phyloP scores from a whole-genome alignment of 176 grass and related monocot species.

The Bonia amplexicaulis region DNA sequence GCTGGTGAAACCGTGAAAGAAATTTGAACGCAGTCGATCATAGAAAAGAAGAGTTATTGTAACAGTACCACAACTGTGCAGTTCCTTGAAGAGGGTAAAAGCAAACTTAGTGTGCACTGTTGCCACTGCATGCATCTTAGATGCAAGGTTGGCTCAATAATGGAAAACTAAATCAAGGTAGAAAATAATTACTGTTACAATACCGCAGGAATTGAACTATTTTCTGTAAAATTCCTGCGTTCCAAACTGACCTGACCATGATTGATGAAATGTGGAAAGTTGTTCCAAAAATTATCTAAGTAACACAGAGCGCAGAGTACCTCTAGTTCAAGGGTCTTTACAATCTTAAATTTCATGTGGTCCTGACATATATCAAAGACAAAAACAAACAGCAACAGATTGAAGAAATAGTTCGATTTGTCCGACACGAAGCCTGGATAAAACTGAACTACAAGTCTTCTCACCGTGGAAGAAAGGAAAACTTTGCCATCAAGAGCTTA shows the following conservation, averaged over 20 bases:
- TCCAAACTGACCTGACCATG: not conserved
- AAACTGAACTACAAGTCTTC: not conserved
- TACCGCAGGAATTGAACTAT: not conserved
- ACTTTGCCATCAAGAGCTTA: not conserved
- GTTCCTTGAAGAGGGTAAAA: not conserved
- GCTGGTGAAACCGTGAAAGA: not conserved
- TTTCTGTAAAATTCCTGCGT: not conserved
- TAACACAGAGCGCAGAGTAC: not conserved
- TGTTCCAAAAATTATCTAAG: not conserved
- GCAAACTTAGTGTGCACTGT: not conserved
- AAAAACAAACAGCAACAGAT: not conserved
- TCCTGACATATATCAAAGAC: not conserved
- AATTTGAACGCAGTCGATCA: not conserved
- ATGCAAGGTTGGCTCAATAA: not conserved
- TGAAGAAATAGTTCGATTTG: not conserved
- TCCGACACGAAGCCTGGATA: not conserved
- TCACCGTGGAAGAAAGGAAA: not conserved
- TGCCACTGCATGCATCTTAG: not conserved
- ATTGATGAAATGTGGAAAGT: not conserved
- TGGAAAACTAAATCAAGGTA: not conserved
- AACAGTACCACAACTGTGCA: not conserved
- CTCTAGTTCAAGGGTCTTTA: not conserved
- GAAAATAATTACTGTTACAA: not conserved
- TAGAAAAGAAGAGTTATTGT: not conserved
- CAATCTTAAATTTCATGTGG: conserved; percentile 22